Evolutionary conservation across 2,329 filamentous ascomycete species (phyloP).

Genomic region (Ascochyta rabiei): DNA sequence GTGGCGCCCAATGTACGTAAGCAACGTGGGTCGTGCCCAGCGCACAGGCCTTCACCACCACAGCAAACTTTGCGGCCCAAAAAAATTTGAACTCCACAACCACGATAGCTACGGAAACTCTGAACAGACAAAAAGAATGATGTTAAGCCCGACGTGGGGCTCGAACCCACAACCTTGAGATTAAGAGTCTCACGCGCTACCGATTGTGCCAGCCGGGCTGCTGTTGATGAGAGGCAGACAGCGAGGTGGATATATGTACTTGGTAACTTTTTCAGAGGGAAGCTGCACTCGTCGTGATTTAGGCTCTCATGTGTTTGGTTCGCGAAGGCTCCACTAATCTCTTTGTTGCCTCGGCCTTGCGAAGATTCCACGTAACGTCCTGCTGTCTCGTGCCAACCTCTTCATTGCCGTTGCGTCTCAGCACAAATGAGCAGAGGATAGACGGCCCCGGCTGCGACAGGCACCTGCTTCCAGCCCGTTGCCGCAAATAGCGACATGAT

Average conservation of each 20-base stretch:
- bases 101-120: background rate
- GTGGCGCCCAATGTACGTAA: too few species aligned
- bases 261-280: background rate
- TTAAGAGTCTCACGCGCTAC: slow-evolving; percentile 28
- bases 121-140: slow-evolving; percentile 4
- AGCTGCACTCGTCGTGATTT: background rate
- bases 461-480: slow-evolving; percentile 47
- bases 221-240: slow-evolving; percentile 1
- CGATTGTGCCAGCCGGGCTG: slow-evolving; percentile 39
- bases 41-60: background rate
- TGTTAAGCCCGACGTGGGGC: slow-evolving; percentile 47
- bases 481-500: slow-evolving; percentile 60
- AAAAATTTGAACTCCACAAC: background rate
- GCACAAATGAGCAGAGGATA: slow-evolving; percentile 22
- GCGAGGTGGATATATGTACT: background rate
- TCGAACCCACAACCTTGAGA: slow-evolving; percentile 55
- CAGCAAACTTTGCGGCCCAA: background rate
- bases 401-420: background rate
- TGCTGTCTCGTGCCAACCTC: background rate
- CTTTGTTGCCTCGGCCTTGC: too few species aligned
- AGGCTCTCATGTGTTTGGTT: background rate
- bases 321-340: background rate
- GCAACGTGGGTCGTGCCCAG: background rate
- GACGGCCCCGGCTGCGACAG: slow-evolving; percentile 18
- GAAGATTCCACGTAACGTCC: too few species aligned